Base-by-base conservation (phyloP, 1,284 basidiomycete genomes). In the Moniliophthora roreri region DNA sequence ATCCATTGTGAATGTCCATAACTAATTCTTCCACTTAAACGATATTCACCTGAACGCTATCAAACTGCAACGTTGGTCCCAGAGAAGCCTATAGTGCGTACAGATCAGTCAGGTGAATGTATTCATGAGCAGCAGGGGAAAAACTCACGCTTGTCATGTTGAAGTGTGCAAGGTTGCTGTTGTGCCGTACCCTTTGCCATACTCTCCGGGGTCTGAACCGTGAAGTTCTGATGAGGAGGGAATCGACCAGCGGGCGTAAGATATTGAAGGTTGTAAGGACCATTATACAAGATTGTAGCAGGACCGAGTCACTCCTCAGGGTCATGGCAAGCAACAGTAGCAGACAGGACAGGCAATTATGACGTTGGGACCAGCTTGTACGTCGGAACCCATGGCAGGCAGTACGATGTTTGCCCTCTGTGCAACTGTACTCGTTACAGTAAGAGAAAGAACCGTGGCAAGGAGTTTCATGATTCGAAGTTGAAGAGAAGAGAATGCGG, bases 101-200 rank as follows among this genome's bases (percentile, higher is more conserved):
- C 24, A 13, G 2, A 23, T 28, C 2, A 13, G 28, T n/a, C 18
- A 23, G 7, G 7, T n/a, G n/a, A n/a, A 9, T 32, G 11, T n/a
- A 7, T 11, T n/a, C 3, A 4, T 15, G 28, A 15, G 16, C 15
- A 4, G 15, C n/a, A 10, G 5, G 2, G 7, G 24, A 46, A 16
- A 28, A 9, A 46, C 44, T 46, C 44, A 46, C 44, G 23, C 44
- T 24, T 28, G 28, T 7, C 44, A 46, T 28, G 28, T 46, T 28
- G n/a, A 46, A 46, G 7, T 46, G 44, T 16, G 16, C 28, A 21
- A 46, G 16, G 5, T 23, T 16, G 16, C 26, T 32, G n/a, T 16
- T 46, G 44, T 10, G 44, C 44, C 2, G 24, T 24, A 15, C 44
- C 44, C 24, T 46, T 46, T 4, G 1, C 24, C 3, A 32, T 10